These are phyloP conservation scores for Mycena albidolilacea DNA, from an alignment of 768 basidiomycete genomes.

Conservation along the genomic window DNA sequence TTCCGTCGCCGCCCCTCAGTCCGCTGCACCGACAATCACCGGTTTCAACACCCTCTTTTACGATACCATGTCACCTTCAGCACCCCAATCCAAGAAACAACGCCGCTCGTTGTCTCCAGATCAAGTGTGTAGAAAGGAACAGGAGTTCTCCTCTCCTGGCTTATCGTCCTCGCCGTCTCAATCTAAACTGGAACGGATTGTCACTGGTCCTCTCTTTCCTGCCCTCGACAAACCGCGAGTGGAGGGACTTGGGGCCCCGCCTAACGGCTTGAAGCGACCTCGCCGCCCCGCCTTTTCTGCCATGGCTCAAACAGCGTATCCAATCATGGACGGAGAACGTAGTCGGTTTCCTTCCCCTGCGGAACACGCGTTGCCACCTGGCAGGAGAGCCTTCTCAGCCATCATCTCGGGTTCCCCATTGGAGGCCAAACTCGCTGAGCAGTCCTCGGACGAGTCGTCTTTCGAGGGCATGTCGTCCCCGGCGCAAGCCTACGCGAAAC, in stretches of 20 bases:
- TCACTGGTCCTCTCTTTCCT: constrained; percentile 63
- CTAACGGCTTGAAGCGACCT: constrained; percentile 68
- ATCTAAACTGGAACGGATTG: constrained; percentile 62
- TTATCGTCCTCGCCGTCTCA: constrained; percentile 67
- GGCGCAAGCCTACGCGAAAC: constrained; percentile 84
- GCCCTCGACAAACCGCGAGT: constrained; percentile 67
- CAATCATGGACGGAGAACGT: constrained; percentile 28
- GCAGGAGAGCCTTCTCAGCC: constrained; percentile 84
- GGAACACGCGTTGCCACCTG: constrained; percentile 56
- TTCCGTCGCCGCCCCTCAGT: constrained; percentile 53
- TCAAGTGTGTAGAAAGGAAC: constrained; percentile 52
- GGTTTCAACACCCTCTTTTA: constrained; percentile 76
- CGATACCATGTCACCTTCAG: constrained; percentile 65
- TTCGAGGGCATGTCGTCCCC: constrained; percentile 84
- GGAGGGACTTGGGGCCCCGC: constrained; percentile 68
- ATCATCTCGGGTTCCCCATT: constrained; percentile 76
- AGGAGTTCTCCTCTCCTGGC: constrained; percentile 66
- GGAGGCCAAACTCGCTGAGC: constrained; percentile 53
- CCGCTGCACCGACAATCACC: constrained; percentile 67
- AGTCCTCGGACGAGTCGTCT: constrained; percentile 68
- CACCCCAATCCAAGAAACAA: constrained; percentile 61
- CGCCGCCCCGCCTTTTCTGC: constrained; percentile 81
- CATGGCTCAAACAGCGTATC: constrained; percentile 55
- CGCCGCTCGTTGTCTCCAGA: constrained; percentile 75
- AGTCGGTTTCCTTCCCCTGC: constrained; percentile 29